These are phyloP conservation scores for Pelargonium cotyledonis DNA, from an alignment of 441 rosid genomes.

Conservation along the genomic window DNA sequence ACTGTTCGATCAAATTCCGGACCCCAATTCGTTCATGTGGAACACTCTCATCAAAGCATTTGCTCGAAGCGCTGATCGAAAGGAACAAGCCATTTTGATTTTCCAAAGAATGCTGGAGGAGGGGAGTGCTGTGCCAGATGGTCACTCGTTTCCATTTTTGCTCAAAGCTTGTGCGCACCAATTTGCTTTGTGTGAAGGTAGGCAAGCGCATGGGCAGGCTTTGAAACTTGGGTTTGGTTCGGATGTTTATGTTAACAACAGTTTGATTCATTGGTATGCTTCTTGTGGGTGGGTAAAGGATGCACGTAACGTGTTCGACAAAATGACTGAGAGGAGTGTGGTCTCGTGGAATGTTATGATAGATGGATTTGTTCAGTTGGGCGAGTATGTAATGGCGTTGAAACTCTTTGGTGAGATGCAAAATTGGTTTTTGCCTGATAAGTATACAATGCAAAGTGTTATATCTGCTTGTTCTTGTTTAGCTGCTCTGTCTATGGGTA, in stretches of 20 bases:
- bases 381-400: constrained; percentile 37
- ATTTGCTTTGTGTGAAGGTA: constrained; percentile 42
- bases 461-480: constrained; percentile 45
- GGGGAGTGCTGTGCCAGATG: constrained; percentile 41
- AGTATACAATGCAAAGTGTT: constrained; percentile 49
- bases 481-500: constrained; percentile 42
- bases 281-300: constrained; percentile 42
- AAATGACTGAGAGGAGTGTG: constrained; percentile 43
- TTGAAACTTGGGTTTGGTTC: constrained; percentile 39
- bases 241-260: constrained; percentile 50
- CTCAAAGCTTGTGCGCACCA: constrained; percentile 51
- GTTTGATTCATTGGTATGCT: constrained; percentile 50
- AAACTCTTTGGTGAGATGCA: constrained; percentile 36
- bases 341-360: constrained; percentile 59
- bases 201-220: constrained; percentile 47
- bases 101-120: constrained; percentile 43
- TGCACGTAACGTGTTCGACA: constrained; percentile 41
- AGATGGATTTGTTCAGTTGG: constrained; percentile 42
- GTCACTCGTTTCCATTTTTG: constrained; percentile 54
- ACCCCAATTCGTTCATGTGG: constrained; percentile 54
- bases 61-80: constrained; percentile 32
- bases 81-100: constrained; percentile 41
- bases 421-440: constrained; percentile 39
- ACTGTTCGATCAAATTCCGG: constrained; percentile 35
- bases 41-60: constrained; percentile 57